Base-by-base conservation (phyloP, 2,329 filamentous ascomycete genomes). In the Calonectria hawksworthii region DNA sequence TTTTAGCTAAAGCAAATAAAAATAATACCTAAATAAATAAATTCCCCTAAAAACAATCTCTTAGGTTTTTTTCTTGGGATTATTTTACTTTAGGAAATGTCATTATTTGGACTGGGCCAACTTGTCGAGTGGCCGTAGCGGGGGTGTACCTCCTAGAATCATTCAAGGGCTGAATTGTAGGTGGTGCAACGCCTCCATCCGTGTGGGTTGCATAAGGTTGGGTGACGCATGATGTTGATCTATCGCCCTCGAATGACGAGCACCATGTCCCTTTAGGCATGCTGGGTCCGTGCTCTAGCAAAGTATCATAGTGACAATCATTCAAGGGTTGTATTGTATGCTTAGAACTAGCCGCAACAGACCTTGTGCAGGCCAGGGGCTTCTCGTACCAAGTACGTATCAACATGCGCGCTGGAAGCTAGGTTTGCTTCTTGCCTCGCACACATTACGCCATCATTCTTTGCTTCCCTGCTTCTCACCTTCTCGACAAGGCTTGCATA, bases 171-270 rank as follows among this genome's bases (percentile, higher is more conserved):
- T n/a, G n/a, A n/a, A n/a, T n/a, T n/a, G n/a, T n/a, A n/a, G n/a
- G n/a, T n/a, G 61, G n/a, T 65, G 61, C 18, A 59, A 56, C 26
- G 34, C 34, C 21, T 61, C 38, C n/a, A 28, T 30, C 38, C 30
- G 70, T n/a, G 70, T 50, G 51, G 63, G 51, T 54, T 64, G 70
- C 70, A 72, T 72, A 64, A 72, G 67, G 44, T 28, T 59, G 44
- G 21, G 64, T 67, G 64, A 68, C 44, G 70, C 70, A 72, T 72
- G 64, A 72, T 36, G 70, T 30, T 64, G 64, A 72, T 72, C 70
- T 23, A 63, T 61, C 56, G 18, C 4, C 14, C 34, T 63, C 16
- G 56, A 28, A 63, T 28, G 56, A 63, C 56, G 56, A 47, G 56
- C 56, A 41, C 56, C 41, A 36, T 47, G 41, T 23, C 44, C 9